phyloP scores from a whole-genome alignment of 2,329 filamentous ascomycete species.

The Trichoderma gracile region DNA sequence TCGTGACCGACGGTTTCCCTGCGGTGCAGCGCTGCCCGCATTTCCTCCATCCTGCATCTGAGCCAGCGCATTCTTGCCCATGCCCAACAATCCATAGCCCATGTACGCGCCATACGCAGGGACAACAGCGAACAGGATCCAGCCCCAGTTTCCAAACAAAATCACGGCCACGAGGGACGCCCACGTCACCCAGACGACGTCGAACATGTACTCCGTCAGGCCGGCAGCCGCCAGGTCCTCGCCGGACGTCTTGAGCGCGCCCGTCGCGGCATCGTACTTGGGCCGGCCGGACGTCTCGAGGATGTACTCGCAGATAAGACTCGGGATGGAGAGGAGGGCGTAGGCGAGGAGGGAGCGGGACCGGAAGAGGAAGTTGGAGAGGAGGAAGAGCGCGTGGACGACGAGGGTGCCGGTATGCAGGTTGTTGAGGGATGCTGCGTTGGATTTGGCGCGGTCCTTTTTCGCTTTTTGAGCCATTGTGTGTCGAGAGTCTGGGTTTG shows the following conservation, averaged over 20 bases:
- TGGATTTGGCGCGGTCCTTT: conserved; percentile 72
- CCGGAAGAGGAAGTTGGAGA: conserved; percentile 67
- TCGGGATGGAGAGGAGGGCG: conserved; percentile 69
- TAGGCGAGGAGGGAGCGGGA: conserved; percentile 69
- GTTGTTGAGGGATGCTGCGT: conserved; percentile 73
- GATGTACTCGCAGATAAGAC: conserved; percentile 77
- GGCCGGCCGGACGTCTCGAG: conserved; percentile 85
- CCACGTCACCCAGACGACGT: conserved; percentile 94
- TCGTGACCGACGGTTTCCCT: conserved; percentile 56
- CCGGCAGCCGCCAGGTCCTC: conserved; percentile 87
- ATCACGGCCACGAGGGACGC: conserved; percentile 70
- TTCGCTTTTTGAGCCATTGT: conserved; percentile 64
- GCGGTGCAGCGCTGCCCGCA: conserved; percentile 38
- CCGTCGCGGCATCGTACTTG: conserved; percentile 62
- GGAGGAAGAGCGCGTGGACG: conserved; percentile 73
- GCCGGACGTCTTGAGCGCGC: conserved; percentile 71
- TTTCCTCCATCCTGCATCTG: conserved; percentile 44
- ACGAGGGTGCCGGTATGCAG: conserved; percentile 75
- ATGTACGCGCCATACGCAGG: conserved; percentile 59
- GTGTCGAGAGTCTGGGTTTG: too few species aligned
- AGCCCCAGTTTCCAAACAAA: conserved; percentile 76
- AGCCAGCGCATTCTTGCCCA: conserved; percentile 55
- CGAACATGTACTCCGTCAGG: conserved; percentile 97
- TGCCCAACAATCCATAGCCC: conserved; percentile 54
- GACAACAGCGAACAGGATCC: conserved; percentile 57